These are phyloP conservation scores for Xylariales sp. DNA, from an alignment of 2,329 filamentous ascomycete species.

Conservation along the genomic window DNA sequence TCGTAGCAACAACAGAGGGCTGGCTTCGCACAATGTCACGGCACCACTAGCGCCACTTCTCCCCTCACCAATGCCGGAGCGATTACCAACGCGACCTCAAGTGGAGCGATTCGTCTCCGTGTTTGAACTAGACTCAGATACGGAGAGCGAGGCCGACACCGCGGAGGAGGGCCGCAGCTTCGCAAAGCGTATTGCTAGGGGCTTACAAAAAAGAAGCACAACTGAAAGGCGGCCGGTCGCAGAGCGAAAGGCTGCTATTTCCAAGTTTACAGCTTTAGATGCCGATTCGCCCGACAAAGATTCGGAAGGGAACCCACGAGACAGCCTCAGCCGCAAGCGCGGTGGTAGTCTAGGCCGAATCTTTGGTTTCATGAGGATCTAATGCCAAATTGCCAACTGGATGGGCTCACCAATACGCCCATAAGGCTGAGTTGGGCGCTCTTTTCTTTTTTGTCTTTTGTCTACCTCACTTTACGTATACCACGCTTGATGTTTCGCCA, in stretches of 20 bases:
- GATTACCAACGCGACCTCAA: conserved; percentile 41
- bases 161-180: conserved; percentile 43
- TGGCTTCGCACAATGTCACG: conserved; percentile 32
- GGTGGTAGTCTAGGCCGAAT: conserved; percentile 48
- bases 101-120: conserved; percentile 55
- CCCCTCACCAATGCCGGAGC: conserved; percentile 40
- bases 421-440: neutral
- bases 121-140: conserved; percentile 59
- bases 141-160: conserved; percentile 54
- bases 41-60: conserved; percentile 41
- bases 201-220: conserved; percentile 54
- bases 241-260: conserved; percentile 29
- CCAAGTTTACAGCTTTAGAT: conserved; percentile 6
- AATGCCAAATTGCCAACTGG: neutral
- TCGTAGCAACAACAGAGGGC: conserved; percentile 18
- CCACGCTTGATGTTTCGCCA: conserved; percentile 32
- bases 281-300: conserved; percentile 4
- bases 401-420: neutral
- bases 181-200: conserved; percentile 56
- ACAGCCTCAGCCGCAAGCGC: conserved; percentile 38
- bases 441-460: conserved; percentile 1
- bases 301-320: conserved; percentile 9
- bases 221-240: conserved; percentile 43
- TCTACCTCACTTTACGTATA: conserved; percentile 4
- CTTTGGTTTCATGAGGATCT: conserved; percentile 44